Percentiles rank a stretch among this genome's conserved stretches.
phyloP scores from a whole-genome alignment of 2,329 filamentous ascomycete species.

The Teratosphaeria gauchensis region DNA sequence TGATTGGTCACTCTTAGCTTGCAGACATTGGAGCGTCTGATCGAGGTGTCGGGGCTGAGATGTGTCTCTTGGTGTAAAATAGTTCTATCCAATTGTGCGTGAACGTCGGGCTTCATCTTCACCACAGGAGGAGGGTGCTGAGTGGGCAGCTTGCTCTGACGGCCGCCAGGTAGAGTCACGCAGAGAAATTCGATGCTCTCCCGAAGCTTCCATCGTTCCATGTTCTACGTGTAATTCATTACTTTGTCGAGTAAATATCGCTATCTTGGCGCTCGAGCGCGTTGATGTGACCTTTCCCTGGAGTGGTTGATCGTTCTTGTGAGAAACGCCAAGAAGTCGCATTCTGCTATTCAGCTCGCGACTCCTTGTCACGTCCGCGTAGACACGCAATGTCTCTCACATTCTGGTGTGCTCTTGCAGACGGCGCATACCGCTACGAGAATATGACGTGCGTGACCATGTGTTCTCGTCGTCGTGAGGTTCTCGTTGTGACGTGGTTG shows the following conservation, averaged over 20 bases:
- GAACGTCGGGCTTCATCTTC: too few species aligned
- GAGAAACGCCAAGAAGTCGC: neutral
- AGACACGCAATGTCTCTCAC: too few species aligned
- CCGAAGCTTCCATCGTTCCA: neutral
- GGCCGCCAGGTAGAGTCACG: neutral
- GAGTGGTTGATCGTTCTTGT: neutral
- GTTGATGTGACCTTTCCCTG: neutral
- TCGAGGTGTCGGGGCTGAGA: too few species aligned
- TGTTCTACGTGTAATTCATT: neutral
- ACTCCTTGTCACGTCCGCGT: too few species aligned
- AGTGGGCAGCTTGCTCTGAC: neutral
- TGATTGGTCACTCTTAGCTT: neutral
- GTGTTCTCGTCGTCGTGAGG: too few species aligned
- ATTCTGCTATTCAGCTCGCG: neutral
- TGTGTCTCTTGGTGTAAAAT: too few species aligned
- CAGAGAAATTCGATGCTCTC: neutral
- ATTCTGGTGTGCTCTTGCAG: too few species aligned
- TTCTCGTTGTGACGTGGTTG: too few species aligned
- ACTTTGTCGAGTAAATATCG: neutral
- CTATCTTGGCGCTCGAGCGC: neutral
- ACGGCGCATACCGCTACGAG: too few species aligned
- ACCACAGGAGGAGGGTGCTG: neutral
- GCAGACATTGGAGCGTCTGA: neutral
- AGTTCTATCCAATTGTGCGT: too few species aligned
- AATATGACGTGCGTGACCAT: too few species aligned